Conservation (phyloP, 1,284 basidiomycete species). For the Cutaneotrichosporon cutaneum region DNA sequence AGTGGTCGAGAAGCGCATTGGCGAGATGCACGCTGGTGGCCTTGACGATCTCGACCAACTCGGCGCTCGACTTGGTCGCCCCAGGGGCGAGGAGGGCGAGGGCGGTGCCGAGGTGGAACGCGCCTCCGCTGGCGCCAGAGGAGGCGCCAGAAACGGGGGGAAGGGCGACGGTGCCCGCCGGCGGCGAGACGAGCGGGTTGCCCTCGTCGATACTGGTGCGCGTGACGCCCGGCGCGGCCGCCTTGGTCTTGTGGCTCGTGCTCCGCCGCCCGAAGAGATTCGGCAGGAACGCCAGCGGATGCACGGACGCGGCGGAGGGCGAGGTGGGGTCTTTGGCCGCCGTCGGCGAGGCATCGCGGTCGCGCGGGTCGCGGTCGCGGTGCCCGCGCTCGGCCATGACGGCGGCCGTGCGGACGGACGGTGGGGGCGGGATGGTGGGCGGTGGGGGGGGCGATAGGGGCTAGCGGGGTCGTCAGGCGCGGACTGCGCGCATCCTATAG, state of each 20-base stretch:
- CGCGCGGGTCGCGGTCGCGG: conserved; percentile 10
- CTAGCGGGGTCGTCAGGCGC: background rate
- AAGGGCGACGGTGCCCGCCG: conserved; percentile 13
- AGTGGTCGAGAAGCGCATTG: conserved; percentile 28
- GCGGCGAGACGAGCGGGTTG: conserved; percentile 13
- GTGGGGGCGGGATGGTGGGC: conserved; percentile 8
- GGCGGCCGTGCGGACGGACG: conserved; percentile 1
- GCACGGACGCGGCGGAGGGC: background rate
- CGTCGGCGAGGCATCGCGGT: background rate
- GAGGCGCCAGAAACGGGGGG: background rate
- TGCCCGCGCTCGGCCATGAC: conserved; percentile 9
- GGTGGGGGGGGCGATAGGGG: background rate
- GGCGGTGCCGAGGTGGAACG: conserved; percentile 40
- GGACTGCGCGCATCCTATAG: background rate
- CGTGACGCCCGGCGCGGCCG: conserved; percentile 13
- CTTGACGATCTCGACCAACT: conserved; percentile 38
- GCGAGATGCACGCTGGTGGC: conserved; percentile 38
- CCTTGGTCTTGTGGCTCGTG: conserved; percentile 20
- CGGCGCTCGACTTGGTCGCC: conserved; percentile 24
- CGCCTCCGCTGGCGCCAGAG: conserved; percentile 3
- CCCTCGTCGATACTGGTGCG: conserved; percentile 22
- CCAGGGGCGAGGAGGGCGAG: conserved; percentile 38
- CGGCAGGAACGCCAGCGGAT: conserved; percentile 28
- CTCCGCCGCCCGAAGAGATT: conserved; percentile 32
- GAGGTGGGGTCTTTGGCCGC: background rate